phyloP scores from a whole-genome alignment of 2,329 filamentous ascomycete species.

The Stromatinia cepivora region DNA sequence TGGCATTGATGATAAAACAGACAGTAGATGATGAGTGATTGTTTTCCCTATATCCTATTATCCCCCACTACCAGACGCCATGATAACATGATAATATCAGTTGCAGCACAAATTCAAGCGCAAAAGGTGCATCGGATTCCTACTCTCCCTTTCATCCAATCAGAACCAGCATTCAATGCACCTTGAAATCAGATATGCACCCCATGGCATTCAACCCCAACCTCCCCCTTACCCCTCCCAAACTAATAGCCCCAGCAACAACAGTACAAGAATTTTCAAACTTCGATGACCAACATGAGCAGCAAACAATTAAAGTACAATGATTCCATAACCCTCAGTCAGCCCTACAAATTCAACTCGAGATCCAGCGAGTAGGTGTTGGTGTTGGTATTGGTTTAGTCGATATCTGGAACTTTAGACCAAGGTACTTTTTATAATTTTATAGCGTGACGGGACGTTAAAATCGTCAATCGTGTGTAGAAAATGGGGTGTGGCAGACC shows the following conservation, averaged over 20 bases:
- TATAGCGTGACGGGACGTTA: slow-evolving; percentile 24
- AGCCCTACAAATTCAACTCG: slow-evolving; percentile 18
- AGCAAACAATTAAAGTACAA: slow-evolving; percentile 24
- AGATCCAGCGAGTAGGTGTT: slow-evolving; percentile 18
- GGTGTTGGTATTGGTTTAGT: slow-evolving; percentile 7
- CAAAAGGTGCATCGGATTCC: slow-evolving; percentile 13
- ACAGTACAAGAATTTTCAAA: slow-evolving; percentile 21
- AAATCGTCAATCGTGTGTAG: slow-evolving; percentile 21
- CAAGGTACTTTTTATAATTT: slow-evolving; percentile 21
- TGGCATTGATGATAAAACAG: not conserved
- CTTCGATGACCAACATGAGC: slow-evolving; percentile 7
- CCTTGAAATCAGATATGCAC: slow-evolving; percentile 21
- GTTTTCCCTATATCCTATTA: slow-evolving; percentile 25
- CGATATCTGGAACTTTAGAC: slow-evolving; percentile 11
- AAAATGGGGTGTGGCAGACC: slow-evolving; percentile 14
- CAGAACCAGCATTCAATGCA: slow-evolving; percentile 6
- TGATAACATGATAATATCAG: slow-evolving; percentile 23
- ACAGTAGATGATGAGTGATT: not conserved
- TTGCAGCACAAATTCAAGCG: slow-evolving; percentile 22
- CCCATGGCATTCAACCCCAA: slow-evolving; percentile 8
- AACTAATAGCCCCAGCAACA: slow-evolving; percentile 11
- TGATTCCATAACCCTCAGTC: slow-evolving; percentile 16
- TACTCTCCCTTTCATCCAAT: slow-evolving; percentile 16
- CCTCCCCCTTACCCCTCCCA: not conserved
- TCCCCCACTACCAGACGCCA: slow-evolving; percentile 20